Percentiles rank a stretch among this genome's conserved stretches.
phyloP scores from a whole-genome alignment of 208 protist genomes.

The Acanthamoeba sp. region DNA sequence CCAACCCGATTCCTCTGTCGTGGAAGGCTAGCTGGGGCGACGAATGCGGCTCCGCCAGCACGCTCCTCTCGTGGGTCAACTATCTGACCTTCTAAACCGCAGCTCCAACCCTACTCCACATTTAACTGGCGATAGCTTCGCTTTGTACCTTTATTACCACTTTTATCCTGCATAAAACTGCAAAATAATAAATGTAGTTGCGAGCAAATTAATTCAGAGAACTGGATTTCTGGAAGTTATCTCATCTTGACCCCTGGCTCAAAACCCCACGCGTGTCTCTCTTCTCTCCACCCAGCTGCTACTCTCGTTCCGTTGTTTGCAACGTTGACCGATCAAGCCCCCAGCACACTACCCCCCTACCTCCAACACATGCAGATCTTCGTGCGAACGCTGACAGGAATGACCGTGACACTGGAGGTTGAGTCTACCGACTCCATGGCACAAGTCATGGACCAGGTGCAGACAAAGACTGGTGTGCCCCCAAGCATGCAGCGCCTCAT shows the following conservation, averaged over 20 bases:
- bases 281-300: no score
- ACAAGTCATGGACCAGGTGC: neutral
- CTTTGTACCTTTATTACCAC: no score
- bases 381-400: slow-evolving; percentile 77
- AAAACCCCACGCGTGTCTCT: no score
- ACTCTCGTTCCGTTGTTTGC: no score
- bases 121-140: neutral
- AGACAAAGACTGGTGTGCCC: neutral
- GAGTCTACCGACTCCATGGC: neutral
- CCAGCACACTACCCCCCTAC: slow-evolving; percentile 14
- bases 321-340: no score
- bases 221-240: no score
- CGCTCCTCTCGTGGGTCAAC: neutral
- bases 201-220: no score
- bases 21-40: neutral
- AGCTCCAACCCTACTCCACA: neutral
- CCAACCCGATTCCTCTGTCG: neutral
- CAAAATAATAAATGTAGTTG: no score
- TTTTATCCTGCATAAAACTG: no score
- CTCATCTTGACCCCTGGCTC: no score
- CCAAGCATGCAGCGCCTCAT: neutral
- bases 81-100: slow-evolving; percentile 15
- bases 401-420: slow-evolving; percentile 46
- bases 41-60: neutral
- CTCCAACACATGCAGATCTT: slow-evolving; percentile 51